These are phyloP conservation scores for Yarrowia sp. DNA, from an alignment of 805 yeast species.

Conservation along the genomic window DNA sequence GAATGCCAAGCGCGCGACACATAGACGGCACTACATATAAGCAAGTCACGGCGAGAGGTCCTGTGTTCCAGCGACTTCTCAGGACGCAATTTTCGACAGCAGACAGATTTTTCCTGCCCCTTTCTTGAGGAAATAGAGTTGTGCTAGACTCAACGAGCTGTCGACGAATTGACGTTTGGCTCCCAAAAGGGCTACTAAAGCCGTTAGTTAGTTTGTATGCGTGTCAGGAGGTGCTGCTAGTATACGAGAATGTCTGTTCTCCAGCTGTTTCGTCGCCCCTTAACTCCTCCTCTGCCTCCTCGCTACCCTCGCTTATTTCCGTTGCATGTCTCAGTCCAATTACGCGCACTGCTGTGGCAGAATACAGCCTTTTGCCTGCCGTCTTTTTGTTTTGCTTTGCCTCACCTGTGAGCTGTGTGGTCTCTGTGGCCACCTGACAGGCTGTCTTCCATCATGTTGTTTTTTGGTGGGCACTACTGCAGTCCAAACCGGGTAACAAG, in stretches of 20 bases:
- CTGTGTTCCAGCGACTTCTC: background rate
- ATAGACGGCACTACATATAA: background rate
- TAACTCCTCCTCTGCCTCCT: background rate
- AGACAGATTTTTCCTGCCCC: no score
- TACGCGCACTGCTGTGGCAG: background rate
- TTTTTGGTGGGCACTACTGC: slow-evolving; percentile 5
- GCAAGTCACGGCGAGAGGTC: background rate
- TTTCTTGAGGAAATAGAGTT: no score
- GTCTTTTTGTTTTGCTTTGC: background rate
- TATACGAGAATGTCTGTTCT: no score
- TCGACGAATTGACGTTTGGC: no score
- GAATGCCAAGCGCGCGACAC: background rate
- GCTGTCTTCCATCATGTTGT: background rate
- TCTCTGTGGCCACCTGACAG: background rate
- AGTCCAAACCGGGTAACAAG: background rate
- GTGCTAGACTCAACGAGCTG: no score
- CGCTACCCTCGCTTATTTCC: background rate
- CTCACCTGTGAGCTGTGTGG: background rate
- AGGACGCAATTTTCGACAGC: no score
- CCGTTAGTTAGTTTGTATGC: no score
- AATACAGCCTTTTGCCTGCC: background rate
- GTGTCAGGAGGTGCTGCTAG: no score
- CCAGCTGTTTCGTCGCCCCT: no score
- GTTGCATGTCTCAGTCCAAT: background rate
- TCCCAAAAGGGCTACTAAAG: no score